Conservation (phyloP, 441 rosid species). For the Erysimum cheiri region DNA sequence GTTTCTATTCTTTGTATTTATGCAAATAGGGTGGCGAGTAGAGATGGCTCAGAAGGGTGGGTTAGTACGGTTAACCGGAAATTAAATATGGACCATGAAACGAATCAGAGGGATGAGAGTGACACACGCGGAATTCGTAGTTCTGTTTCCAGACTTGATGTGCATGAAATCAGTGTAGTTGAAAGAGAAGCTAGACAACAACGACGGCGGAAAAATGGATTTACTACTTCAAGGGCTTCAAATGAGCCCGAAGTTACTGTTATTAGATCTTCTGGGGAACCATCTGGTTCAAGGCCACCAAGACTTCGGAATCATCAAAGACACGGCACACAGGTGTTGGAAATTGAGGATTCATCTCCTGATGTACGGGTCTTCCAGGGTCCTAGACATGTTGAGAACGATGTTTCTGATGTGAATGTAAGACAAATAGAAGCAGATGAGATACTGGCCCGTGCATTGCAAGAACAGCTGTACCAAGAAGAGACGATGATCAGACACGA, state of each 20-base stretch:
- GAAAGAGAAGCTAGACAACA: constrained; percentile 52
- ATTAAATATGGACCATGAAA: constrained; percentile 38
- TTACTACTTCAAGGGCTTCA: constrained; percentile 45
- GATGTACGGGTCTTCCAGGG: constrained; percentile 44
- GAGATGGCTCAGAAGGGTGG: constrained; percentile 58
- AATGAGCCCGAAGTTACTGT: constrained; percentile 55
- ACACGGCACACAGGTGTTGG: constrained; percentile 47
- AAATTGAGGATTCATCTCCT: constrained; percentile 55
- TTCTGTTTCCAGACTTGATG: constrained; percentile 43
- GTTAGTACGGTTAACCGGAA: constrained; percentile 54
- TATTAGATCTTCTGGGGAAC: constrained; percentile 62
- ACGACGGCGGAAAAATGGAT: constrained; percentile 53
- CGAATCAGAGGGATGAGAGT: constrained; percentile 43
- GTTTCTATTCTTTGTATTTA: constrained; percentile 8
- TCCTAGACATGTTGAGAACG: constrained; percentile 44
- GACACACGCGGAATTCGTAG: constrained; percentile 41
- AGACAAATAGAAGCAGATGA: constrained; percentile 93
- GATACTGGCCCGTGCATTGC: constrained; percentile 85
- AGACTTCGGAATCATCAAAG: constrained; percentile 48
- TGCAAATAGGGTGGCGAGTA: constrained; percentile 44
- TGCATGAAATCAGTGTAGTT: constrained; percentile 40
- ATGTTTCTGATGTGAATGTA: constrained; percentile 58
- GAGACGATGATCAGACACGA: constrained; percentile 43
- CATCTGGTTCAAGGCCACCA: constrained; percentile 61
- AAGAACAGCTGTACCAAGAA: constrained; percentile 80